Evolutionary conservation across 2,329 filamentous ascomycete genomes (phyloP), one percentile per base, ranked within the genome.

Genomic region (Fusarium ramigenum): DNA sequence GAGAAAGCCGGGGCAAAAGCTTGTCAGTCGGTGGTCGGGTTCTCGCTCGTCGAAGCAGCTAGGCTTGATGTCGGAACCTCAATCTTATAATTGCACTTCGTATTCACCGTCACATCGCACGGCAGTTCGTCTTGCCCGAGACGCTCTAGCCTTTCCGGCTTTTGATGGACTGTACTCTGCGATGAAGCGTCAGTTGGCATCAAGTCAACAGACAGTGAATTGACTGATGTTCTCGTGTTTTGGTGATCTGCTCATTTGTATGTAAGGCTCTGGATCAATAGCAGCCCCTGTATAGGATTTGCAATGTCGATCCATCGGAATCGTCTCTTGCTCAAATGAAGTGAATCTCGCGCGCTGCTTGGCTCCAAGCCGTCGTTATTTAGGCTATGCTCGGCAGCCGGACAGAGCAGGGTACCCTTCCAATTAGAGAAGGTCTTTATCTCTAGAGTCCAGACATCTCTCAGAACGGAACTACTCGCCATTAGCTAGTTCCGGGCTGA

Each of bases 281-380:
- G 39, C 44, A 53, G 32, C 46, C 53, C 58, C 30, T 50, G 70
- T 39, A 34, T 39, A 66, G 70, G 53, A 62, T 58, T 49, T 36
- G 60, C 44, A 73, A 75, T 73, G 76, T 18, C 65, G 73, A 78
- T 78, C 76, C 28, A 49, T 74, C 56, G 60, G 66, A 60, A 62
- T 60, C 63, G 60, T 66, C 54, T 68, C 58, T 72, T 57, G 44
- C 57, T 66, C 68, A 75, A 75, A 75, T 72, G 69, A 74, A 68
- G 68, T 50, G 59, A 42, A 62, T 67, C 65, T 60, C 50, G 53
- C 63, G 46, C 63, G 50, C 46, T 57, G 70, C 72, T 75, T 75
- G 74, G 75, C 70, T 62, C 39, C 63, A 39, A 47, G 40, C 50
- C 46, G 40, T 61, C 36, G 46, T 62, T 54, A 42, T 36, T 68